Evolutionary conservation across 2,329 filamentous ascomycete genomes (phyloP).

Genomic region (Septoria petroselini): DNA sequence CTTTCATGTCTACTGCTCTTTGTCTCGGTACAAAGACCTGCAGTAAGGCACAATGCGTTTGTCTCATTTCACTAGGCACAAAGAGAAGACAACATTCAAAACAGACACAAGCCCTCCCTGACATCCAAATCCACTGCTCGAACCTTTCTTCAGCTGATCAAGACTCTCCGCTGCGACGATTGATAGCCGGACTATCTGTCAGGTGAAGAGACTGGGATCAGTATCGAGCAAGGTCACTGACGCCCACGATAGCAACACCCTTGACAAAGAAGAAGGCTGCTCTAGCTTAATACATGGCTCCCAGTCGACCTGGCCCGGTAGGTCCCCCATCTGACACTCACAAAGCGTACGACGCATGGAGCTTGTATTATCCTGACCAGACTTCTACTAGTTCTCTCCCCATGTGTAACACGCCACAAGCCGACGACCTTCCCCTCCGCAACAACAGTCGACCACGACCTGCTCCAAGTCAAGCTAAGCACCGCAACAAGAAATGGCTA

Average conservation of each 20-base stretch:
- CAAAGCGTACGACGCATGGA: background rate
- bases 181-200: slow-evolving; percentile 15
- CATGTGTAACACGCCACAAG: background rate
- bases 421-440: slow-evolving; percentile 1
- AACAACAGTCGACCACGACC: background rate
- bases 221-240: background rate
- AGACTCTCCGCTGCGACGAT: background rate
- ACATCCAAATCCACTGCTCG: no score
- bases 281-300: background rate
- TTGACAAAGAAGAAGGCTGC: background rate
- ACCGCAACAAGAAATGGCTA: background rate
- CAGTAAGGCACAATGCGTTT: no score
- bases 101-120: no score
- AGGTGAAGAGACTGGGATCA: slow-evolving; percentile 1
- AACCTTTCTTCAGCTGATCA: background rate
- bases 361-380: background rate
- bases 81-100: no score
- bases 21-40: no score
- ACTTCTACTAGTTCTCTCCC: background rate
- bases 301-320: background rate
- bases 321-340: background rate
- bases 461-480: background rate
- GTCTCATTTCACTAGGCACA: no score
- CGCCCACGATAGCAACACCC: background rate
- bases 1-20: no score